phyloP scores from a whole-genome alignment of 768 basidiomycete genomes.

The Psilocybe cubensis region DNA sequence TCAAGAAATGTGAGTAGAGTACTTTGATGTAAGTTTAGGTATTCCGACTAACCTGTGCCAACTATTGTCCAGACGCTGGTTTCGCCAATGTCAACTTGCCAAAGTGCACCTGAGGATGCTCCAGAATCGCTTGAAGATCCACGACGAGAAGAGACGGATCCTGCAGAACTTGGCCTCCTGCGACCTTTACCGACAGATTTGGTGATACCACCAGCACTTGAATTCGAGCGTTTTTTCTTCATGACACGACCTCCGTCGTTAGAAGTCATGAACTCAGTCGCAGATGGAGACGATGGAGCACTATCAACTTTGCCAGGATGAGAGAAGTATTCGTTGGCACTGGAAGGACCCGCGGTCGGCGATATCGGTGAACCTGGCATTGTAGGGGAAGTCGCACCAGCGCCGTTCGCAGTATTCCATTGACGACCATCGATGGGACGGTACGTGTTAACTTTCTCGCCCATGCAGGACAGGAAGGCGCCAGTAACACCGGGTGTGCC shows the following conservation, averaged over 20 bases:
- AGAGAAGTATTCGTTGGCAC: constrained; percentile 69
- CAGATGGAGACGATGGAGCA: constrained; percentile 70
- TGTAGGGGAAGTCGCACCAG: constrained; percentile 55
- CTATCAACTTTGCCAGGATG: constrained; percentile 53
- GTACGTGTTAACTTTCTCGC: constrained; percentile 92
- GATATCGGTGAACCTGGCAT: constrained; percentile 74
- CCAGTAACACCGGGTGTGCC: constrained; percentile 81
- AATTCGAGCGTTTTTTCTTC: constrained; percentile 76
- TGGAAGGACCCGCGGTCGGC: constrained; percentile 60
- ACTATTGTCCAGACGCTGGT: constrained; percentile 95
- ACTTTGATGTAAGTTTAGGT: constrained; percentile 1
- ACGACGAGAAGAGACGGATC: constrained; percentile 70
- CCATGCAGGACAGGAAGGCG: constrained; percentile 89
- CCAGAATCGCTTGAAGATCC: constrained; percentile 69
- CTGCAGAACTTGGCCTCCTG: constrained; percentile 77
- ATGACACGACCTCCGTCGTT: constrained; percentile 88
- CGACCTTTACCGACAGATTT: constrained; percentile 61
- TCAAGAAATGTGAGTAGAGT: constrained; percentile 19
- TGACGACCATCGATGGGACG: constrained; percentile 81
- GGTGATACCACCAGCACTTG: constrained; percentile 64
- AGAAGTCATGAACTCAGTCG: constrained; percentile 64
- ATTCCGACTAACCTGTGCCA: constrained; percentile 69
- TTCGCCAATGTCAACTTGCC: constrained; percentile 92
- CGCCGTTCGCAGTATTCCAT: constrained; percentile 59
- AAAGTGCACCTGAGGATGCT: constrained; percentile 78